phyloP scores from a whole-genome alignment of 257 asterid genomes.

The Rubia yunnanensis region DNA sequence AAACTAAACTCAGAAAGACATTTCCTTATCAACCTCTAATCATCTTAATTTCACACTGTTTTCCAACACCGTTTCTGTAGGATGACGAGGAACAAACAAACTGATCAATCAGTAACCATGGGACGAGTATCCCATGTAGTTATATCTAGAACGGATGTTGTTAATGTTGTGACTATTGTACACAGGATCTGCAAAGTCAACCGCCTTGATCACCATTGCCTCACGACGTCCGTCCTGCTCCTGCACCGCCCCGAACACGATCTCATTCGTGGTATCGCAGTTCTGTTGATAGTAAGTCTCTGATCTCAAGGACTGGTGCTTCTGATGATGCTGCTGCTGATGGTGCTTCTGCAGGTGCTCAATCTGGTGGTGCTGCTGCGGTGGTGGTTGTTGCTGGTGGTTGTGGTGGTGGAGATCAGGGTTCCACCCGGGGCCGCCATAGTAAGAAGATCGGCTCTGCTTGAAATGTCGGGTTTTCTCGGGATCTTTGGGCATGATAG shows the following conservation, averaged over 20 bases:
- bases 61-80: background rate
- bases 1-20: no score
- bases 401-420: constrained; percentile 34
- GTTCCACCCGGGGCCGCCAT: constrained; percentile 34
- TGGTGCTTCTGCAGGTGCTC: constrained; percentile 25
- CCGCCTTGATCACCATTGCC: constrained; percentile 76
- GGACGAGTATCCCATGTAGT: constrained; percentile 67
- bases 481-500: constrained; percentile 29
- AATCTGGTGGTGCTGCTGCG: constrained; percentile 10
- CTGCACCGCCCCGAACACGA: constrained; percentile 90
- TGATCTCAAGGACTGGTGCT: constrained; percentile 53
- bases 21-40: background rate
- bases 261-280: constrained; percentile 63
- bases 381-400: constrained; percentile 22
- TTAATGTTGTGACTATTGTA: constrained; percentile 33
- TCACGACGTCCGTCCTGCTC: constrained; percentile 74
- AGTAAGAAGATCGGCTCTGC: constrained; percentile 34
- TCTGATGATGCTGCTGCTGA: constrained; percentile 47
- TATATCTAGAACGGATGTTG: constrained; percentile 60
- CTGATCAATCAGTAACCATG: constrained; percentile 40
- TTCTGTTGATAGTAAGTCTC: constrained; percentile 54
- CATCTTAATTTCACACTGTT: background rate
- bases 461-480: constrained; percentile 40
- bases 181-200: constrained; percentile 58
- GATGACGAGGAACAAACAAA: background rate